Evolutionary conservation across 345 rosid genomes (phyloP).

Genomic region (Stellera chamaejasme): DNA sequence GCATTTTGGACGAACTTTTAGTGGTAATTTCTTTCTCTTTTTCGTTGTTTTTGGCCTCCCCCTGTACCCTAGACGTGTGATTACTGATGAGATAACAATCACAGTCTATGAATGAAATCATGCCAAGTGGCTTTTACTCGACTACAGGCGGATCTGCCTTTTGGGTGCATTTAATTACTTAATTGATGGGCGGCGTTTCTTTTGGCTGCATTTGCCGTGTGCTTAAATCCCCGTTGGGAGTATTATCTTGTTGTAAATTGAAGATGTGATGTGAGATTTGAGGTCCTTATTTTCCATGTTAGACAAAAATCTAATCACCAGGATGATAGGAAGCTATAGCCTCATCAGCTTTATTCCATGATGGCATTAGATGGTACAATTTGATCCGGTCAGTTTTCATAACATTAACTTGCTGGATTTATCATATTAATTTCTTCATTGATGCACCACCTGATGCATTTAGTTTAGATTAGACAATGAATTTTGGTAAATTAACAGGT

Average conservation of each 20-base stretch:
- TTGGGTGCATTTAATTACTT: neutral
- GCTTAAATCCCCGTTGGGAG: neutral
- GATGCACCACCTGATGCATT: no score
- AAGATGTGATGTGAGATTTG: neutral
- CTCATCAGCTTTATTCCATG: neutral
- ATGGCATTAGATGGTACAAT: neutral
- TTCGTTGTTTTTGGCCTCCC: neutral
- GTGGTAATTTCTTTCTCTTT: neutral
- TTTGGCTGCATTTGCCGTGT: neutral
- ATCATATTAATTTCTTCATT: neutral
- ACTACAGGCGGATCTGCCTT: conserved; percentile 4
- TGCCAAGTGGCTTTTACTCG: neutral
- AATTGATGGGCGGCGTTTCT: neutral
- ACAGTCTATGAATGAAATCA: no score
- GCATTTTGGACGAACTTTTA: neutral
- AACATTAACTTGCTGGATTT: no score
- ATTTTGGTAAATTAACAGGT: no score
- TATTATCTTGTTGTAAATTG: neutral
- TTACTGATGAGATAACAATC: no score
- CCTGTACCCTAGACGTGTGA: no score
- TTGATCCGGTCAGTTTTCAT: no score
- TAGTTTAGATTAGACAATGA: no score
- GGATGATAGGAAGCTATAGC: neutral
- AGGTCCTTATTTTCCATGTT: neutral
- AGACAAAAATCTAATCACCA: neutral